Base-by-base conservation (phyloP, 371 early-diverging fungal species). In the Modicella reniformis region DNA sequence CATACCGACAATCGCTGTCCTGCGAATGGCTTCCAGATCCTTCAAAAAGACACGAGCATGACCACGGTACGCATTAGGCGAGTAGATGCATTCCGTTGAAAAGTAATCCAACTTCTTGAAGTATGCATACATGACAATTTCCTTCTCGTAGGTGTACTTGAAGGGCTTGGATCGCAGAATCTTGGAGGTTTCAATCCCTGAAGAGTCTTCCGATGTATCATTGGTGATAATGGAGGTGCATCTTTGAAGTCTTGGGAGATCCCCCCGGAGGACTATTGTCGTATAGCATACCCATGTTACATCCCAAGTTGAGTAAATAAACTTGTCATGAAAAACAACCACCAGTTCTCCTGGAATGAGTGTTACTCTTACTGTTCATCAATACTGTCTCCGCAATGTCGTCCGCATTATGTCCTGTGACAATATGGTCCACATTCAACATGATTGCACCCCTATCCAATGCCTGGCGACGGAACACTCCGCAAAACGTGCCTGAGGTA, bases 81-180 rank as follows among this genome's bases (percentile, higher is more conserved):
- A 94, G 84, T 99, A 99, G 44, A 92, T 96, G 83, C 99, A 99
- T 82, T 99, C 99, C 4, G 99, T 99, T 10, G 99, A 98, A 70
- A 99, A 99, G 85, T 99, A 99, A 75, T 97, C 97, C 34, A 99
- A 87, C 58, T 98, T 95, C 81, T 96, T 95, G 79, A 96, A 96
- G 81, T 98, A 99, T n/a, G 99, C 99, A 77, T 99, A 97, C 96
- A 99, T 96, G 74, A 99, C 99, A 72, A 99, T 99, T 74, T 99
- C 99, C 84, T 99, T 99, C 83, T 99, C 99, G 74, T 99, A 99
- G 0, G 98, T 97, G 79, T 97, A 97, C 80, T 98, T 99, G 86
- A 99, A 98, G 2, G 99, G 99, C 85, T 99, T 99, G 33, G 96
- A 95, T 70, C 99, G 86, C 62, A 86, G 90, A 59, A 64, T 84